A percentile compares a stretch with the other conserved stretches of the same genome.
phyloP scores from a whole-genome alignment of 176 grass and related monocot species.

The Dendrocalamus sinicus region DNA sequence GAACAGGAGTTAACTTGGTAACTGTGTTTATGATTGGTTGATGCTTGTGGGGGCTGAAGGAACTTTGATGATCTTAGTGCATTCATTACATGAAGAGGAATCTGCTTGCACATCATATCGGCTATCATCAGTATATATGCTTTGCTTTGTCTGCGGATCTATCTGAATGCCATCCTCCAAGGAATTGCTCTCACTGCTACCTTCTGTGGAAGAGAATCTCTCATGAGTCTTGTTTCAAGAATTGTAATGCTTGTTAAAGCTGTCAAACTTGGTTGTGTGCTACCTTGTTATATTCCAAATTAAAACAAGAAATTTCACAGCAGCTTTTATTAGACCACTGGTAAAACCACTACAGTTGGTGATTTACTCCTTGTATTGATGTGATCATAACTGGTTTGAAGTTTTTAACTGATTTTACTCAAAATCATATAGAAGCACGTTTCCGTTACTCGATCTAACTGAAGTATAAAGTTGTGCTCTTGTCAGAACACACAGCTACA shows the following conservation, averaged over 20 bases:
- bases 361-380: slow-evolving; percentile 15
- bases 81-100: no score
- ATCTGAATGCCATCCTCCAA: slow-evolving; percentile 44
- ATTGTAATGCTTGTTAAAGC: background rate
- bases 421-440: background rate
- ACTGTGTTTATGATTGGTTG: no score
- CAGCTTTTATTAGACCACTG: background rate
- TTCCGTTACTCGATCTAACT: background rate
- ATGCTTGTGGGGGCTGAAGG: no score
- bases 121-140: slow-evolving; percentile 19
- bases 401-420: background rate
- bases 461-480: background rate
- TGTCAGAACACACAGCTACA: slow-evolving; percentile 4
- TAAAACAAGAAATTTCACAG: background rate
- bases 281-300: slow-evolving; percentile 8
- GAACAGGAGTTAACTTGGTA: no score
- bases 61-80: no score
- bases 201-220: slow-evolving; percentile 1
- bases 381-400: background rate
- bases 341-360: slow-evolving; percentile 14
- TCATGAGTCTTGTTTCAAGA: slow-evolving; percentile 8
- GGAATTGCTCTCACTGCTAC: slow-evolving; percentile 37
- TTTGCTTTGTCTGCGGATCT: slow-evolving; percentile 22
- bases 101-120: background rate
- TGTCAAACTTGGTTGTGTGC: slow-evolving; percentile 24